Base-by-base conservation (phyloP, 768 basidiomycete species). In the Lepiota subincarnata region DNA sequence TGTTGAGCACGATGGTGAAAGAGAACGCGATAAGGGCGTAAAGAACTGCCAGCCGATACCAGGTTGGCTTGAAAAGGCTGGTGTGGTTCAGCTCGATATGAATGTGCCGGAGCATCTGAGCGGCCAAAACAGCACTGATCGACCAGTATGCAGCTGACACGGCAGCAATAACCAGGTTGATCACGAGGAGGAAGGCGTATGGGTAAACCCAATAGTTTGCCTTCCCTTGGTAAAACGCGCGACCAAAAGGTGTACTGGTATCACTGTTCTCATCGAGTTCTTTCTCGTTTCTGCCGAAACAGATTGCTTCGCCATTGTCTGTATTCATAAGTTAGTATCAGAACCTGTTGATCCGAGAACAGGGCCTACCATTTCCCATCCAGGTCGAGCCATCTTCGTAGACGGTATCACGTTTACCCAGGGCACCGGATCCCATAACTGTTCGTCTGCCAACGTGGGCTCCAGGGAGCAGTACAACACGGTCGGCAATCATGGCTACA, bases 401-500 rank as follows among this genome's bases (percentile, higher is more conserved):
- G 4, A 60, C 62, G 0, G 66, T 65, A 39, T 72, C 64, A 13
- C 77, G 68, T 59, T 70, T 72, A n/a, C 71, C 71, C 20, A 77
- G 65, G 2, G 77, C 67, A n/a, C 77, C 77, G 3, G 77, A 73
- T 13, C 75, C 77, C 73, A 77, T 76, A 13, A 77, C 72, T 13
- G 75, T 70, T 24, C 68, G 62, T 24, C 61, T 52, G 10, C 77
- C 74, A 22, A 78, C 64, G 11, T 60, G 63, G 16, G 70, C 68
- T 37, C 72, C 71, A 8, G 77, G 77, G 18, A 76, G 66, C n/a
- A 78, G 65, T 2, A 78, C 69, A 6, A 73, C 72, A 5, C 75
- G 72, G 59, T 78, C 77, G n/a, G 76, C 76, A 28, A 78, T 72
- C 77, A 77, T 78, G 22, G 76, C 75, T 68, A 47, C 12, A 57